A percentile compares a stretch with the other conserved stretches of the same genome.
phyloP scores from a whole-genome alignment of 1,139 yeast species.

The Blastobotrys serpentis region DNA sequence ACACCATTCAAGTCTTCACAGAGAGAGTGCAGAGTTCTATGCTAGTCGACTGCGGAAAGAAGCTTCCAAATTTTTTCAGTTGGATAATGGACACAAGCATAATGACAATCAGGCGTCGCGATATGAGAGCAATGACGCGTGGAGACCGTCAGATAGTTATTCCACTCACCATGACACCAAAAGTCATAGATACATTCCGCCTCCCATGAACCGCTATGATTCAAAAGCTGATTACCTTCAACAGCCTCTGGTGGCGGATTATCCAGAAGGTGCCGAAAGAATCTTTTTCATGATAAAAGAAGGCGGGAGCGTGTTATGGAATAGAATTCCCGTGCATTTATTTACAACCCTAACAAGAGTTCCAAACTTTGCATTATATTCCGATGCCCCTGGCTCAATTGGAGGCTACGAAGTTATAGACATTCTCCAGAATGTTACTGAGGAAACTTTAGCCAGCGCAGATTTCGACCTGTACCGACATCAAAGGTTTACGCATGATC shows the following conservation, averaged over 20 bases:
- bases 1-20: neutral
- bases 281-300: constrained; percentile 40
- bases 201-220: constrained; percentile 11
- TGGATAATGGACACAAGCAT: neutral
- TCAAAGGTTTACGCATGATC: constrained; percentile 29
- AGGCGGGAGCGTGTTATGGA: constrained; percentile 40
- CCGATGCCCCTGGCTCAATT: constrained; percentile 35
- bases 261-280: constrained; percentile 28
- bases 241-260: constrained; percentile 31
- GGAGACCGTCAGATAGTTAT: constrained; percentile 19
- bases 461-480: constrained; percentile 34
- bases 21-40: neutral
- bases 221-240: constrained; percentile 23
- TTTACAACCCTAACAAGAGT: constrained; percentile 38
- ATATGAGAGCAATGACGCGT: constrained; percentile 17
- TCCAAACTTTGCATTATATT: constrained; percentile 38
- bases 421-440: constrained; percentile 33
- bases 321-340: constrained; percentile 39
- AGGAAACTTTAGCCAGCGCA: constrained; percentile 22
- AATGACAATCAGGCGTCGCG: neutral
- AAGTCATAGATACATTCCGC: constrained; percentile 4
- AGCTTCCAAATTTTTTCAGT: neutral
- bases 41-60: neutral
- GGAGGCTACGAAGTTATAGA: constrained; percentile 40
- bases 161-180: neutral